Conservation (phyloP, 2,329 filamentous ascomycete species). For the Colletotrichum sp. region DNA sequence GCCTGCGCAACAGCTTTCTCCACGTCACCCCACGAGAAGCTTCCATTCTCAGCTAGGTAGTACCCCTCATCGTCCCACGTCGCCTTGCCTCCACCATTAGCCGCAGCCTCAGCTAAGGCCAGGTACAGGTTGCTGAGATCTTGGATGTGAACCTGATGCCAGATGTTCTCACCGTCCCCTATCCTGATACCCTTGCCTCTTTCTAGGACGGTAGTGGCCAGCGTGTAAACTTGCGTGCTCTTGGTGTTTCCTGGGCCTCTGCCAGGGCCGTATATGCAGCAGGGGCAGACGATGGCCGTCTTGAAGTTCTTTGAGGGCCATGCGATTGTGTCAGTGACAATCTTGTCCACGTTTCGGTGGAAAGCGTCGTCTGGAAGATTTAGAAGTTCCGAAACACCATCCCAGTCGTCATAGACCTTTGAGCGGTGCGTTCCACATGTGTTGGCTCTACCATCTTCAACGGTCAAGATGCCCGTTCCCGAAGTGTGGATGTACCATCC, state of each 20-base stretch:
- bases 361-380: not conserved
- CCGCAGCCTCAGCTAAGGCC: not conserved
- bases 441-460: not conserved
- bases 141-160: not conserved
- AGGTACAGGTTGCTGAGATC: not conserved
- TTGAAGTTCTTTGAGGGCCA: not conserved
- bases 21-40: not conserved
- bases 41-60: not conserved
- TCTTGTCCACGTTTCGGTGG: not conserved
- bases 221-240: not conserved
- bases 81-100: not conserved
- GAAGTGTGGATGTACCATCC: not conserved
- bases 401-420: not conserved
- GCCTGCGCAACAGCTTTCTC: not conserved
- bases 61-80: not conserved
- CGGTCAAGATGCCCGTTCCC: not conserved
- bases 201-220: accelerated
- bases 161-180: not conserved
- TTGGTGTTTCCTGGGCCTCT: not conserved
- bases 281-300: not conserved
- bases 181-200: not conserved
- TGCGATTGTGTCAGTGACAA: accelerated
- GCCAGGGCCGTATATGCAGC: not conserved
- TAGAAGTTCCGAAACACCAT: not conserved
- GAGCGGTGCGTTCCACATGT: not conserved